phyloP scores from a whole-genome alignment of 1,139 yeast species.

The Pneumocystis murina region DNA sequence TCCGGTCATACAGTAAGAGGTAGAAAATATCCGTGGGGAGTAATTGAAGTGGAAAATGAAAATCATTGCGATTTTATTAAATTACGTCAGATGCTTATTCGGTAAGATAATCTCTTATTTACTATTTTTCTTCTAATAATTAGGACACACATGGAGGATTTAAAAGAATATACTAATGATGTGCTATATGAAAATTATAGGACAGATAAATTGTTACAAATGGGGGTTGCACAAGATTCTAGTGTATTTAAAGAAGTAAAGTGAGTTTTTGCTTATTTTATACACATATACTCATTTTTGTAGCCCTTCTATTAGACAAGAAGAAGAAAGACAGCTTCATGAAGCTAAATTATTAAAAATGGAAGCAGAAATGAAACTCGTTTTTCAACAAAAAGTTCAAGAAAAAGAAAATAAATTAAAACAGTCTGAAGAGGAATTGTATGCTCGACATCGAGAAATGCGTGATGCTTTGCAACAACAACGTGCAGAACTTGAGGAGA shows the following conservation, averaged over 20 bases:
- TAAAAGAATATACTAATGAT: conserved; percentile 72
- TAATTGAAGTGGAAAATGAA: conserved; percentile 89
- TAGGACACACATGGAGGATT: conserved; percentile 61
- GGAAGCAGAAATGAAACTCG: conserved; percentile 94
- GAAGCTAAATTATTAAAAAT: conserved; percentile 87
- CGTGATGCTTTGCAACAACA: conserved; percentile 84
- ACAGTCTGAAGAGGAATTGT: conserved; percentile 92
- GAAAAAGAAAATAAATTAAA: conserved; percentile 96
- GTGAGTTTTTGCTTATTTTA: conserved; percentile 6
- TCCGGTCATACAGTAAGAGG: conserved; percentile 82
- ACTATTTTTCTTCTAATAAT: background rate
- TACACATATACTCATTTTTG: background rate
- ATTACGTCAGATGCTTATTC: conserved; percentile 71
- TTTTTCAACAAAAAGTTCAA: conserved; percentile 89
- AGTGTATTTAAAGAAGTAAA: conserved; percentile 86
- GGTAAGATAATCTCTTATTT: conserved; percentile 33
- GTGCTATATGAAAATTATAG: conserved; percentile 78
- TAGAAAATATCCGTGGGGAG: conserved; percentile 95
- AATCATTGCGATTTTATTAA: conserved; percentile 85
- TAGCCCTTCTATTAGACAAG: conserved; percentile 69
- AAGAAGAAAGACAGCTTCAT: conserved; percentile 83
- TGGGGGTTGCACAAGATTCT: conserved; percentile 90
- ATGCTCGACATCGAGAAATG: conserved; percentile 92
- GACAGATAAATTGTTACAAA: conserved; percentile 56
- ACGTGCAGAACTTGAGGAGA: conserved; percentile 77